phyloP scores from a whole-genome alignment of 768 basidiomycete genomes.

The Xanthoconium stramineum region DNA sequence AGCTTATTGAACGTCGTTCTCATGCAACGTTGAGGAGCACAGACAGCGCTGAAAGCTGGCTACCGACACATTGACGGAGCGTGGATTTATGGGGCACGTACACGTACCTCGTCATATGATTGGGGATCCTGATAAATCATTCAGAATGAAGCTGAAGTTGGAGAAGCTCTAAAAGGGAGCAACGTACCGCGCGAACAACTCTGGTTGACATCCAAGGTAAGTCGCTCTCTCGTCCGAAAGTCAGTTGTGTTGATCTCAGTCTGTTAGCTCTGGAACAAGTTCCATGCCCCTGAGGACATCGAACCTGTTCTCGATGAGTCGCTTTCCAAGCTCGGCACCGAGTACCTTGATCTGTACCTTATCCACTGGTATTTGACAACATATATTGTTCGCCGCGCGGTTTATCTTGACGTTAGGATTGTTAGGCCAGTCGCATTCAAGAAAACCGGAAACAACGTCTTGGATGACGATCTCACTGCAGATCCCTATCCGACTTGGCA shows the following conservation, averaged over 20 bases:
- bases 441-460: constrained; percentile 44
- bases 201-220: constrained; percentile 63
- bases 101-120: background rate
- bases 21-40: background rate
- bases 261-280: constrained; percentile 67
- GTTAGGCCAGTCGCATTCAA: constrained; percentile 66
- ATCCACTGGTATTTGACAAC: constrained; percentile 62
- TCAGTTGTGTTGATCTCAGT: background rate
- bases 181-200: constrained; percentile 58
- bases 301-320: constrained; percentile 67
- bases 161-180: constrained; percentile 56
- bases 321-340: constrained; percentile 53
- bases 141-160: constrained; percentile 73
- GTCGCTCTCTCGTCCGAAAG: background rate
- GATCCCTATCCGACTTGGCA: constrained; percentile 79
- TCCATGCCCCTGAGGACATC: constrained; percentile 72
- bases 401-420: background rate
- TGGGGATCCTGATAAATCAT: background rate
- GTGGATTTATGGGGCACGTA: constrained; percentile 60
- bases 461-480: constrained; percentile 57
- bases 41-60: constrained; percentile 59
- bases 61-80: constrained; percentile 75
- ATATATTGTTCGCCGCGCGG: background rate
- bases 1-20: too few species aligned
- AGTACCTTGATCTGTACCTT: constrained; percentile 78